phyloP scores from a whole-genome alignment of 257 asterid species.

The Asclepias syriaca region DNA sequence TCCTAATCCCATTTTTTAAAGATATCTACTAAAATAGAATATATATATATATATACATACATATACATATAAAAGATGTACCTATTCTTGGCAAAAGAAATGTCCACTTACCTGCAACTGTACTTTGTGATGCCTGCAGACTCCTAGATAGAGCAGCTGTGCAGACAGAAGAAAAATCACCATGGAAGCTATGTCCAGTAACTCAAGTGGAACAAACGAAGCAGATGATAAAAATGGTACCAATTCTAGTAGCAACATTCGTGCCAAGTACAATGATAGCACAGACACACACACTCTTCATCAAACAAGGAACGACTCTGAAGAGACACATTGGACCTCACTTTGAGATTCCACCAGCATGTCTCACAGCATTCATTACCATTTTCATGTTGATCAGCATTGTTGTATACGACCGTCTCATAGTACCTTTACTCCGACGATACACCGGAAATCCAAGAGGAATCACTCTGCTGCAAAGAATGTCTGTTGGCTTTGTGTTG shows the following conservation, averaged over 20 bases:
- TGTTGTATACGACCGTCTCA: slow-evolving; percentile 31
- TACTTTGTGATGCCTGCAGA: slow-evolving; percentile 24
- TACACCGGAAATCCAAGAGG: slow-evolving; percentile 48
- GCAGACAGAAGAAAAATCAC: slow-evolving; percentile 33
- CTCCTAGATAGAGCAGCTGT: slow-evolving; percentile 68
- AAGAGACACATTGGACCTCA: slow-evolving; percentile 7
- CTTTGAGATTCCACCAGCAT: slow-evolving; percentile 38
- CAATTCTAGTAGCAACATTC: slow-evolving; percentile 51
- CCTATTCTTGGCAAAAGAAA: no score
- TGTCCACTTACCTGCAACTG: slow-evolving; percentile 9
- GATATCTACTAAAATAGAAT: no score
- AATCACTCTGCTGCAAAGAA: slow-evolving; percentile 39
- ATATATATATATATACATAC: no score
- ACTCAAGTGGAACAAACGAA: slow-evolving; percentile 83
- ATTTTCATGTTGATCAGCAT: slow-evolving; percentile 32
- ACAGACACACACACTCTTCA: slow-evolving; percentile 24
- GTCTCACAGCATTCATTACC: slow-evolving; percentile 34
- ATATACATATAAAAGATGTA: no score
- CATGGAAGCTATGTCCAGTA: slow-evolving; percentile 61
- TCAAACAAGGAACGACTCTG: slow-evolving; percentile 9
- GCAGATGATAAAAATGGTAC: slow-evolving; percentile 69
- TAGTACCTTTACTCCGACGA: slow-evolving; percentile 23
- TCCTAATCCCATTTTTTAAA: background rate
- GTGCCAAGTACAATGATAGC: slow-evolving; percentile 66
- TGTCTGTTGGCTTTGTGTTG: slow-evolving; percentile 34